phyloP scores from a whole-genome alignment of 805 yeast species.

The Maudiozyma saulgeensis region DNA sequence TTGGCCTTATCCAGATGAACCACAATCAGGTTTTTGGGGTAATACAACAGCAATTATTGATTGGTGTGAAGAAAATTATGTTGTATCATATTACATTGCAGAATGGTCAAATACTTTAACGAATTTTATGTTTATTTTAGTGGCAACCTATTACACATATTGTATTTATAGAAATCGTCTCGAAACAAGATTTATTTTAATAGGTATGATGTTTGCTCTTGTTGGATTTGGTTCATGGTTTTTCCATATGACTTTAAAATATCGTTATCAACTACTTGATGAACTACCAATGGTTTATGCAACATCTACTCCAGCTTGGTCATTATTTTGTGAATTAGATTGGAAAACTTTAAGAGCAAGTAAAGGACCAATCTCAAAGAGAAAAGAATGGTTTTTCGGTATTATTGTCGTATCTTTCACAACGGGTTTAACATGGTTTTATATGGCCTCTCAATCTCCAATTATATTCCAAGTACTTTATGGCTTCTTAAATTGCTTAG shows the following conservation, averaged over 20 bases:
- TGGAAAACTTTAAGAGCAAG: conserved; percentile 26
- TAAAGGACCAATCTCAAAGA: conserved; percentile 4
- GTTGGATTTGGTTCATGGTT: conserved; percentile 94
- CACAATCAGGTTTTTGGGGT: conserved; percentile 66
- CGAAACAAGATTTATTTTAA: conserved; percentile 61
- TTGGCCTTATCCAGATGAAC: conserved; percentile 46
- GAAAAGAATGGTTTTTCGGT: conserved; percentile 33
- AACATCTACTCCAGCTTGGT: conserved; percentile 90
- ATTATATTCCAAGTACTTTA: conserved; percentile 83
- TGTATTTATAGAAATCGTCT: conserved; percentile 51
- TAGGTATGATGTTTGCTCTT: conserved; percentile 69
- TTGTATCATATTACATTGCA: conserved; percentile 75
- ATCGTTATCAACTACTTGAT: conserved; percentile 84
- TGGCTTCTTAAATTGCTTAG: conserved; percentile 64
- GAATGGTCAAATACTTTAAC: conserved; percentile 85
- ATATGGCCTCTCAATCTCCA: conserved; percentile 69
- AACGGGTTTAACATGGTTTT: conserved; percentile 54
- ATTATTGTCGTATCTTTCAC: conserved; percentile 44
- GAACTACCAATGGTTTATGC: conserved; percentile 98
- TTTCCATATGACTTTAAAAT: conserved; percentile 90
- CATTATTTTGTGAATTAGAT: conserved; percentile 48
- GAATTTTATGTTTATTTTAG: conserved; percentile 45
- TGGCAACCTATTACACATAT: conserved; percentile 56
- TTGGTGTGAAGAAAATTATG: conserved; percentile 98
- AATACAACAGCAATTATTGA: conserved; percentile 88